Evolutionary conservation across 768 basidiomycete species (phyloP).

Genomic region (Pleurotus ostreatus): DNA sequence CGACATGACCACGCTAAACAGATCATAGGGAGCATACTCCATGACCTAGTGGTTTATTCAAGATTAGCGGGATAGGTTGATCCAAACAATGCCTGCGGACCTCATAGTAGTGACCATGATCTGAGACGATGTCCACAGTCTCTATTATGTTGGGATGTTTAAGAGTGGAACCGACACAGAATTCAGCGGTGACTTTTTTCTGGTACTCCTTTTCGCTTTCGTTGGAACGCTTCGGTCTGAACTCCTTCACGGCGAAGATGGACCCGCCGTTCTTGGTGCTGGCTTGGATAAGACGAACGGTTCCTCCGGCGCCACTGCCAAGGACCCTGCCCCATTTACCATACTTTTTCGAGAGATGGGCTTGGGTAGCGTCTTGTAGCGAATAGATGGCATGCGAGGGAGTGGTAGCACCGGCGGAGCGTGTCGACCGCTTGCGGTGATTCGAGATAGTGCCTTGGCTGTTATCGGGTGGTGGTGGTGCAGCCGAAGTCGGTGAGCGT

Average conservation of each 20-base stretch:
- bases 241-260: constrained; percentile 97
- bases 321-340: constrained; percentile 98
- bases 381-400: constrained; percentile 42
- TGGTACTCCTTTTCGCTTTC: constrained; percentile 97
- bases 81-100: constrained; percentile 37
- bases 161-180: constrained; percentile 92
- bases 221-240: constrained; percentile 81
- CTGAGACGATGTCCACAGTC: constrained; percentile 96
- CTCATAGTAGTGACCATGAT: constrained; percentile 99
- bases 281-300: constrained; percentile 92
- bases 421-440: constrained; percentile 12
- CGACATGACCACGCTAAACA: constrained; percentile 99
- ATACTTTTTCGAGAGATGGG: constrained; percentile 96
- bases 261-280: constrained; percentile 74
- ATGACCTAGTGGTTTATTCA: constrained; percentile 65
- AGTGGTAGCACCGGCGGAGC: constrained; percentile 20
- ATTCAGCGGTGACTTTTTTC: constrained; percentile 99
- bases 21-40: constrained; percentile 98
- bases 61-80: constrained; percentile 9
- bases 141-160: constrained; percentile 97
- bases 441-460: constrained; percentile 13
- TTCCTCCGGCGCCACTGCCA: constrained; percentile 97
- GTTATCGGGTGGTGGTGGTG: constrained; percentile 10
- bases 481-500: constrained; percentile 19
- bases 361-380: constrained; percentile 79